Percentiles rank a stretch among this genome's conserved stretches.
These are phyloP conservation scores for Bipolaris cookei DNA, from an alignment of 2,329 filamentous ascomycete genomes.

Conservation along the genomic window DNA sequence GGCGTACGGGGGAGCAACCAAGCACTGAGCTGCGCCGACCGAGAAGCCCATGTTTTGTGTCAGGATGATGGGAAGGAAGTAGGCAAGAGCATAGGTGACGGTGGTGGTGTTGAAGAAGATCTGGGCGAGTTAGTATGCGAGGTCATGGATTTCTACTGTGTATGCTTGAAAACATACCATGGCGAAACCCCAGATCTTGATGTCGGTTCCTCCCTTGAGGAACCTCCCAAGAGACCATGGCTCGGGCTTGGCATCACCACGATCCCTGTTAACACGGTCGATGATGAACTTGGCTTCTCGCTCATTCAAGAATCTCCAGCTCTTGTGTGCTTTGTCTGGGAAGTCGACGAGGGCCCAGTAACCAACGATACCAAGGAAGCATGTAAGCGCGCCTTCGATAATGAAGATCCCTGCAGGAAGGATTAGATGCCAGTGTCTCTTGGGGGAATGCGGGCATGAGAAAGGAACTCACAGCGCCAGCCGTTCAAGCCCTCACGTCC, in stretches of 20 bases:
- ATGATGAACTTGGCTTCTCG: slow-evolving; percentile 59
- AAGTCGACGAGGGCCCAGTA: slow-evolving; percentile 57
- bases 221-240: slow-evolving; percentile 58
- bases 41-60: slow-evolving; percentile 66
- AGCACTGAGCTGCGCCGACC: slow-evolving; percentile 69
- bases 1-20: slow-evolving; percentile 62
- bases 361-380: slow-evolving; percentile 48
- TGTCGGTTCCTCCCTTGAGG: slow-evolving; percentile 55
- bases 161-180: slow-evolving; percentile 43
- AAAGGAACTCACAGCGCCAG: slow-evolving; percentile 48
- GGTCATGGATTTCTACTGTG: background rate
- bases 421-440: slow-evolving; percentile 39
- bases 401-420: slow-evolving; percentile 51
- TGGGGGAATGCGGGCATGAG: slow-evolving; percentile 12
- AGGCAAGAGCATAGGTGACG: slow-evolving; percentile 76
- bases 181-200: slow-evolving; percentile 63
- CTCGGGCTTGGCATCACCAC: slow-evolving; percentile 58
- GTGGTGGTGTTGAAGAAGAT: slow-evolving; percentile 70
- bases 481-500: slow-evolving; percentile 58
- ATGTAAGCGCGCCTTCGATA: slow-evolving; percentile 53
- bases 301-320: slow-evolving; percentile 54
- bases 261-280: slow-evolving; percentile 59
- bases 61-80: slow-evolving; percentile 80
- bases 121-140: slow-evolving; percentile 26
- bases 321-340: slow-evolving; percentile 52